A percentile compares a stretch with the other conserved stretches of the same genome.
phyloP scores from a whole-genome alignment of 176 grass and related monocot genomes.

The Cymbopogon citratus region DNA sequence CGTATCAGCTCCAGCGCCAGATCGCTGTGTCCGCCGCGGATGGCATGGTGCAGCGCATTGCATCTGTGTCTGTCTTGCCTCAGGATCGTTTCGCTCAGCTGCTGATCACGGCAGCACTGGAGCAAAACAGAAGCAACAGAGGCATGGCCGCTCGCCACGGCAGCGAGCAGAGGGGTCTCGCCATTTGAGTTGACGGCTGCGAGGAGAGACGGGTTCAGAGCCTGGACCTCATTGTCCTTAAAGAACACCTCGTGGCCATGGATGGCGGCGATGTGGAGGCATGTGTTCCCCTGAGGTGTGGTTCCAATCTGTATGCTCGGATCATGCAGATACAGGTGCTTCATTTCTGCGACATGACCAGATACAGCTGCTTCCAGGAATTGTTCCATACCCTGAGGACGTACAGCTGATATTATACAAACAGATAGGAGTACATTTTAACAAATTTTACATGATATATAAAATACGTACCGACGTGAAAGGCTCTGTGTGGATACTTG shows the following conservation, averaged over 20 bases:
- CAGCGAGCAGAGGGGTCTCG: background rate
- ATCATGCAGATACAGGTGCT: background rate
- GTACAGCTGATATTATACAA: too few relatives aligned
- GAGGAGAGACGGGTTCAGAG: background rate
- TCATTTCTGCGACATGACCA: background rate
- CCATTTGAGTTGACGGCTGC: fast-evolving
- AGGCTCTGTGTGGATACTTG: too few relatives aligned
- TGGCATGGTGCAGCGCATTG: slow-evolving; percentile 21
- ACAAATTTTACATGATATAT: too few relatives aligned
- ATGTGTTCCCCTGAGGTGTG: slow-evolving; percentile 7
- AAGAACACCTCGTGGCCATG: background rate
- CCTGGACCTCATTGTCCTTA: background rate
- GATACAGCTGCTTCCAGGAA: background rate
- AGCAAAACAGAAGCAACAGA: background rate
- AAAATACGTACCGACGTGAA: too few relatives aligned
- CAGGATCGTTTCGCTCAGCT: background rate
- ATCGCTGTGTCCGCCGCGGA: background rate
- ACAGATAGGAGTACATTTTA: too few relatives aligned
- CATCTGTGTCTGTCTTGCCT: background rate
- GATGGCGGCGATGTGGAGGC: background rate
- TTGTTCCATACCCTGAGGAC: background rate
- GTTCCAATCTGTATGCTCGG: background rate
- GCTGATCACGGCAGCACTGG: background rate
- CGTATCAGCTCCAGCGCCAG: background rate
- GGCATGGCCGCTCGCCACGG: background rate